Evolutionary conservation across 306 rosid genomes (phyloP).

Genomic region (Quercus engelmannii): DNA sequence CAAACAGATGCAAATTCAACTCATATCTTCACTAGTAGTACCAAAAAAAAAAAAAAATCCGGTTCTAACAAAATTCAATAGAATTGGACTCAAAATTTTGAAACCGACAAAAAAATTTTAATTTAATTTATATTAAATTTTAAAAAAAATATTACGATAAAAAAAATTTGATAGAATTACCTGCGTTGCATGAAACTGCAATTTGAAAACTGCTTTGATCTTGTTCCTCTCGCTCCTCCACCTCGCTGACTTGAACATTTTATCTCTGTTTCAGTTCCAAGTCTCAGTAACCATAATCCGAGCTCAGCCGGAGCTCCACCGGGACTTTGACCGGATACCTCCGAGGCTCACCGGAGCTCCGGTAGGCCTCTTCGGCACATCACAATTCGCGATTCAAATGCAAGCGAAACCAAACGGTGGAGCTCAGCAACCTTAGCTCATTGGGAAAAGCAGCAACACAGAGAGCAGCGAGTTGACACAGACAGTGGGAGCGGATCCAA

Average conservation of each 20-base stretch:
- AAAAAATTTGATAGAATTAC: slow-evolving; percentile 22
- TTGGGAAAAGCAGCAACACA: slow-evolving; percentile 1
- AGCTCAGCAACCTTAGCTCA: slow-evolving; percentile 23
- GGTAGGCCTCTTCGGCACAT: slow-evolving; percentile 8
- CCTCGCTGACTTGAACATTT: slow-evolving; percentile 84
- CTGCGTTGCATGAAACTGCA: slow-evolving; percentile 80
- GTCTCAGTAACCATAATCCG: slow-evolving; percentile 12
- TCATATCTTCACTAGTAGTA: neutral
- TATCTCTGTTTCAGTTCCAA: slow-evolving; percentile 2
- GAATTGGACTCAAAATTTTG: neutral
- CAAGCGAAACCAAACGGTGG: neutral
- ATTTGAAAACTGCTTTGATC: slow-evolving; percentile 69
- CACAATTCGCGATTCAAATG: slow-evolving; percentile 26
- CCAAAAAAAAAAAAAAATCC: neutral
- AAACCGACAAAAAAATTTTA: neutral
- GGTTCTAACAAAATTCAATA: slow-evolving; percentile 13
- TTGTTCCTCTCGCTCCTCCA: slow-evolving; percentile 90
- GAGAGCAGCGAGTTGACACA: neutral
- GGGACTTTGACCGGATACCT: slow-evolving; percentile 18
- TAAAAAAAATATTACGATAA: neutral
- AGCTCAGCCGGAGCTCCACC: slow-evolving; percentile 24
- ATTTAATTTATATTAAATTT: neutral
- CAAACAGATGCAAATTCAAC: slow-evolving; percentile 24
- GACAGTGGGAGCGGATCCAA: slow-evolving; percentile 20
- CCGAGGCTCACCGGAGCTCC: slow-evolving; percentile 24